Percentiles rank a stretch among this genome's conserved stretches.
These are phyloP conservation scores for Phytophthora kernoviae DNA, from an alignment of 352 stramenopile genomes.

Conservation along the genomic window DNA sequence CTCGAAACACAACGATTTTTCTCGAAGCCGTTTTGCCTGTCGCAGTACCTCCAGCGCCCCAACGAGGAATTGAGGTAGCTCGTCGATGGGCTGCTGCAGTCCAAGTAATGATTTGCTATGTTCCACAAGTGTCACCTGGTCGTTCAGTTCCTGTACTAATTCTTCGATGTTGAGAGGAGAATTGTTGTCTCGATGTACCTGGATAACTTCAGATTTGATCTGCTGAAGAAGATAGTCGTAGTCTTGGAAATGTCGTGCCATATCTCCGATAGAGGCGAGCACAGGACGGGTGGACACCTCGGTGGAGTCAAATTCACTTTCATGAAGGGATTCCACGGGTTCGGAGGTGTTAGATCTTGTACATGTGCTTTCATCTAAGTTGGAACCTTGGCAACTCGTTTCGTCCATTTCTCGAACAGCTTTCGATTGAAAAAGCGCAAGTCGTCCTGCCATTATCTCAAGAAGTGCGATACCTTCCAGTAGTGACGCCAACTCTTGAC, in stretches of 20 bases:
- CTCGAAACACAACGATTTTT: constrained; percentile 4
- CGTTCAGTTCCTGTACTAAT: constrained; percentile 41
- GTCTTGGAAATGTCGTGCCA: constrained; percentile 63
- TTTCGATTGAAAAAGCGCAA: constrained; percentile 36
- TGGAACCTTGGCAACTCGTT: constrained; percentile 11
- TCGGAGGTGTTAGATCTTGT: constrained; percentile 6
- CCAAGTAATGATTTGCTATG: constrained; percentile 31
- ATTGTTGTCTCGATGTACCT: constrained; percentile 4
- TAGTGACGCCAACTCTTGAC: constrained; percentile 50
- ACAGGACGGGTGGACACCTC: constrained; percentile 38
- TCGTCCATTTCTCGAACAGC: constrained; percentile 5
- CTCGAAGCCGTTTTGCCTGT: constrained; percentile 26
- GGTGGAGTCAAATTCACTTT: constrained; percentile 21
- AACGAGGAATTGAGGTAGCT: constrained; percentile 40
- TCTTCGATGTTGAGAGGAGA: constrained; percentile 36
- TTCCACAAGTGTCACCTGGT: constrained; percentile 38
- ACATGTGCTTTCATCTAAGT: constrained; percentile 18
- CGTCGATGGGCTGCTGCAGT: constrained; percentile 32
- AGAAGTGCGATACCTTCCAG: constrained; percentile 65
- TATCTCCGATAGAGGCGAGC: constrained; percentile 53
- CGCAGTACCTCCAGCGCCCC: constrained; percentile 23
- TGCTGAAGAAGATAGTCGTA: constrained; percentile 60
- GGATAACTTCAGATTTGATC: constrained; percentile 21
- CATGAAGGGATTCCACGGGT: constrained; percentile 10
- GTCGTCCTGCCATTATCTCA: constrained; percentile 29